phyloP scores from a whole-genome alignment of 1,284 basidiomycete species.

The Cutaneotrichosporon sp. region DNA sequence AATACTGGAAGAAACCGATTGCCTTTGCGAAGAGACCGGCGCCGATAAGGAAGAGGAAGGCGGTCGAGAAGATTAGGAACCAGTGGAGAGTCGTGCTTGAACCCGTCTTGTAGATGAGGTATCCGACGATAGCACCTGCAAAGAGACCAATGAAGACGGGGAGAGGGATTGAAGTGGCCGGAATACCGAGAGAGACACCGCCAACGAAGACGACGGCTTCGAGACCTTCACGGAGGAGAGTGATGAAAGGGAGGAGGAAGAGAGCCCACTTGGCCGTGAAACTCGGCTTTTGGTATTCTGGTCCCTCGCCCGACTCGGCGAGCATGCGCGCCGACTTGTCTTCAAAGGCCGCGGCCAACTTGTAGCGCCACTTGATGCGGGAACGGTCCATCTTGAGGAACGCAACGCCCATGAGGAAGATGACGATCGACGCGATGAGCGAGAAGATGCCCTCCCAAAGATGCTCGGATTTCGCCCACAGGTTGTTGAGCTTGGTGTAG shows the following conservation, averaged over 20 bases:
- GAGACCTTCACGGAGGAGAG: slow-evolving; percentile 81
- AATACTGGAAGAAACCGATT: slow-evolving; percentile 64
- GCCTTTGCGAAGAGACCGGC: slow-evolving; percentile 80
- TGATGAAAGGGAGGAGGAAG: slow-evolving; percentile 83
- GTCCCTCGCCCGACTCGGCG: slow-evolving; percentile 17
- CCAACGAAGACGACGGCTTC: slow-evolving; percentile 92
- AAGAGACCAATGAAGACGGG: slow-evolving; percentile 79
- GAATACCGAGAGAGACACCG: slow-evolving; percentile 78
- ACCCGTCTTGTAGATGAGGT: slow-evolving; percentile 53
- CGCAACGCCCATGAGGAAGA: slow-evolving; percentile 74
- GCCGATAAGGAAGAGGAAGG: slow-evolving; percentile 84
- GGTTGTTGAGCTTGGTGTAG: slow-evolving; percentile 58
- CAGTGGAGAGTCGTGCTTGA: slow-evolving; percentile 58
- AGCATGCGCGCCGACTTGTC: slow-evolving; percentile 12
- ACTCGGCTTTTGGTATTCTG: slow-evolving; percentile 35
- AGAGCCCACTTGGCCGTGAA: slow-evolving; percentile 72
- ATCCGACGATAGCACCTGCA: slow-evolving; percentile 65
- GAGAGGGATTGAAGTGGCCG: slow-evolving; percentile 80
- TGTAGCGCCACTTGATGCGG: slow-evolving; percentile 84
- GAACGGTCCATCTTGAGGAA: slow-evolving; percentile 67
- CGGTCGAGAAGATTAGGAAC: slow-evolving; percentile 85
- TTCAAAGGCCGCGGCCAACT: slow-evolving; percentile 75
- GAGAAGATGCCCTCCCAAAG: slow-evolving; percentile 69
- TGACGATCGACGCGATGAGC: slow-evolving; percentile 76
- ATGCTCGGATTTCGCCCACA: slow-evolving; percentile 56